Conservation (phyloP, 441 rosid genomes). For the Rhodomyrtus psidioides region DNA sequence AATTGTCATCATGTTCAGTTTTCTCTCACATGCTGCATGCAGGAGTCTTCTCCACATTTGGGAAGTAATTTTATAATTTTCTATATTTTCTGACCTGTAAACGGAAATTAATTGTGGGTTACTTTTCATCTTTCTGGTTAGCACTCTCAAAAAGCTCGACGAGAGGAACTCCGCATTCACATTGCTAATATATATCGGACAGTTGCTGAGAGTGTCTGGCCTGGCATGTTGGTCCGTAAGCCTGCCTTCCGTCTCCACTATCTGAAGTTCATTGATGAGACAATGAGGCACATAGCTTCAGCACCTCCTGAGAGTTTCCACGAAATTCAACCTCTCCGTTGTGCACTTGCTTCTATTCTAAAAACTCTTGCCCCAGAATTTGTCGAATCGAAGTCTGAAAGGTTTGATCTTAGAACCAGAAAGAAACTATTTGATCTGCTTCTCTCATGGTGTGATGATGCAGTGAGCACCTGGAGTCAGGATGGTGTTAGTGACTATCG, state of each 20-base stretch:
- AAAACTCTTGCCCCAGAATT: constrained; percentile 96
- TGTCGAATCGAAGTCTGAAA: constrained; percentile 90
- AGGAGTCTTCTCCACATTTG: neutral
- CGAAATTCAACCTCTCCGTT: constrained; percentile 93
- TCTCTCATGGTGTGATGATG: constrained; percentile 90
- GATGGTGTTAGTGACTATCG: constrained; percentile 89
- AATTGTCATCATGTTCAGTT: neutral
- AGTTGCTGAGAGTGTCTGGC: constrained; percentile 94
- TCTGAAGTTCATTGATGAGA: constrained; percentile 90
- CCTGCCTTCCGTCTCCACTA: constrained; percentile 88
- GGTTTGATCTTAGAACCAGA: constrained; percentile 83
- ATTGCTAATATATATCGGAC: constrained; percentile 87
- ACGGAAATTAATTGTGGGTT: neutral
- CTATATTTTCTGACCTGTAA: neutral
- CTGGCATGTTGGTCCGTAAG: constrained; percentile 84
- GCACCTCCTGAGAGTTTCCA: constrained; percentile 80
- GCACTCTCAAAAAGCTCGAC: constrained; percentile 94
- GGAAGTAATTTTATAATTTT: neutral
- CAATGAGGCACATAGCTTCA: constrained; percentile 54
- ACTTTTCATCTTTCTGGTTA: constrained; percentile 14
- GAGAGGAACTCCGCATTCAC: constrained; percentile 90
- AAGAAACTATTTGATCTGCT: constrained; percentile 91
- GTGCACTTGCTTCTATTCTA: constrained; percentile 86
- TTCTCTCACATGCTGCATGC: neutral
- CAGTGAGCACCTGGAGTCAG: constrained; percentile 87